Percentiles rank a stretch among this genome's conserved stretches.
phyloP scores from a whole-genome alignment of 108 stramenopile species.

The Skeletonema menzelii region DNA sequence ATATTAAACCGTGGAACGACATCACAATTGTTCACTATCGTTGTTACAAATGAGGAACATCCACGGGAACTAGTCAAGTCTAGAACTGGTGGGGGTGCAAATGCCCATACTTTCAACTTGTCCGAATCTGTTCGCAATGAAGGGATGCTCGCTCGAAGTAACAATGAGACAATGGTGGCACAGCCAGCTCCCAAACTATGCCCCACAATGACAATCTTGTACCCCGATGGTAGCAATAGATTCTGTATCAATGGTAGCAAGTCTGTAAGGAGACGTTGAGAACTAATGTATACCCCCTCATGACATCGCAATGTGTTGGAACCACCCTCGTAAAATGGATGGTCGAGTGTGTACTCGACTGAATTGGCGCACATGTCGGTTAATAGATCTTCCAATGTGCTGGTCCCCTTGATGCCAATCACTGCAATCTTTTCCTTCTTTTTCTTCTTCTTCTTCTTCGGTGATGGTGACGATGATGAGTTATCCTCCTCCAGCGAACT shows the following conservation, averaged over 20 bases:
- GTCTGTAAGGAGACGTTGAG: slow-evolving; percentile 39
- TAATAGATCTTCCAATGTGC: slow-evolving; percentile 54
- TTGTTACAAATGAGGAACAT: slow-evolving; percentile 50
- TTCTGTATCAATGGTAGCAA: slow-evolving; percentile 48
- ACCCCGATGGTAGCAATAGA: slow-evolving; percentile 47
- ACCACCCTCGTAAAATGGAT: slow-evolving; percentile 35
- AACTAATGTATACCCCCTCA: slow-evolving; percentile 52
- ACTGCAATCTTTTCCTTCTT: slow-evolving; percentile 40
- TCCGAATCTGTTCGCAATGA: slow-evolving; percentile 11
- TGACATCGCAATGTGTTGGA: slow-evolving; percentile 42
- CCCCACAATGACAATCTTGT: slow-evolving; percentile 50
- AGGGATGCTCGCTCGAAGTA: slow-evolving; percentile 45
- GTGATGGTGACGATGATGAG: background rate
- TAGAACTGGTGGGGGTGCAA: slow-evolving; percentile 62
- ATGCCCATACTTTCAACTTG: slow-evolving; percentile 45
- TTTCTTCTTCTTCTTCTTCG: too few species aligned
- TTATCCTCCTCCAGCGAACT: background rate
- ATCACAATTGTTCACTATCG: slow-evolving; percentile 67
- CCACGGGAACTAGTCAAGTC: slow-evolving; percentile 35
- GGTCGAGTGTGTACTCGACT: slow-evolving; percentile 21
- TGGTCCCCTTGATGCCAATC: slow-evolving; percentile 64
- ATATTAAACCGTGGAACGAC: slow-evolving; percentile 52
- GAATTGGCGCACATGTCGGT: slow-evolving; percentile 52
- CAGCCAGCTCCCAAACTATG: slow-evolving; percentile 60
- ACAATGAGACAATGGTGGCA: slow-evolving; percentile 45